Evolutionary conservation across 2,329 filamentous ascomycete genomes (phyloP).

Genomic region (Diaporthe destruens): DNA sequence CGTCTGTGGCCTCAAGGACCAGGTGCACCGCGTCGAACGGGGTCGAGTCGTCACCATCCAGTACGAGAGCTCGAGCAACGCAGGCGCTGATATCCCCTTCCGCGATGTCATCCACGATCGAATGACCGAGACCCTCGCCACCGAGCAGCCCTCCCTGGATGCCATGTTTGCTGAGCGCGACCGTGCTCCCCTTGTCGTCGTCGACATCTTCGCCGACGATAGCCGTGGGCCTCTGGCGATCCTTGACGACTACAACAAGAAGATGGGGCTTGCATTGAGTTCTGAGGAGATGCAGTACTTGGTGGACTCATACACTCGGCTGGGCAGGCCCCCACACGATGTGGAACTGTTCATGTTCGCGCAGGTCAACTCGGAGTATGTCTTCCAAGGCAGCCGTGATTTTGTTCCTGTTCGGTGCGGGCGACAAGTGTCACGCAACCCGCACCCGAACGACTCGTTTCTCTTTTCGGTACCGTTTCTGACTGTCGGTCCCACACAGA

Average conservation of each 20-base stretch:
- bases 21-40: constrained; percentile 84
- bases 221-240: constrained; percentile 75
- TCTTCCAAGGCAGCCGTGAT: constrained; percentile 35
- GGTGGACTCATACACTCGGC: constrained; percentile 82
- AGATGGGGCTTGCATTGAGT: constrained; percentile 88
- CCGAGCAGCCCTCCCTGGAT: constrained; percentile 75
- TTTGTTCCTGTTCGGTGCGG: constrained; percentile 9
- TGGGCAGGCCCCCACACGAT: constrained; percentile 80
- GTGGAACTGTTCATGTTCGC: constrained; percentile 99
- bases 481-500: constrained; percentile 67
- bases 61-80: constrained; percentile 65
- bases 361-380: constrained; percentile 97
- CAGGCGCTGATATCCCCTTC: constrained; percentile 66
- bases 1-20: constrained; percentile 83
- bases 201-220: constrained; percentile 76
- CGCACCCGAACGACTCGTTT: constrained; percentile 54
- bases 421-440: constrained; percentile 39
- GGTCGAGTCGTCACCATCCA: constrained; percentile 81
- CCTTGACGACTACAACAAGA: constrained; percentile 85
- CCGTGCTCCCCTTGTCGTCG: constrained; percentile 75
- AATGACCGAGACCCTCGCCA: constrained; percentile 89
- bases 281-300: constrained; percentile 92
- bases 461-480: constrained; percentile 85
- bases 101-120: constrained; percentile 87
- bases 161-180: constrained; percentile 82